Percentiles rank a stretch among this genome's conserved stretches.
Evolutionary conservation across 768 basidiomycete species (phyloP).

Genomic region (Rubroboletus satanas): DNA sequence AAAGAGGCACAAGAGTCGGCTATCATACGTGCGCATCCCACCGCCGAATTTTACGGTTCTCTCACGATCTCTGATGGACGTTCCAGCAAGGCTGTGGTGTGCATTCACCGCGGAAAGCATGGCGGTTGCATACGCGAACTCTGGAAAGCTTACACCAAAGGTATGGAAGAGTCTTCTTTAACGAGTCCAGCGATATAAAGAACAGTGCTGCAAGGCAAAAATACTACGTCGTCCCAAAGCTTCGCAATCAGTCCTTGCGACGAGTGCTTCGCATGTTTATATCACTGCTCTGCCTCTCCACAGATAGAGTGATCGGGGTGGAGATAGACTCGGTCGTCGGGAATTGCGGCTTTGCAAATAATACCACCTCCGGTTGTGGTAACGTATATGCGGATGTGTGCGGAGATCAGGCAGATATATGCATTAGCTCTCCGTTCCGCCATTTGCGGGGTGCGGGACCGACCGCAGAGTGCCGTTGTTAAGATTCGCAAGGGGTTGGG

Average conservation of each 20-base stretch:
- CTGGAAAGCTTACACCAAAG: constrained; percentile 50
- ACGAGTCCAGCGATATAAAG: neutral
- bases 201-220: constrained; percentile 28
- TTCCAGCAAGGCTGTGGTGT: constrained; percentile 70
- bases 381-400: neutral
- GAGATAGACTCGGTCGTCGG: neutral
- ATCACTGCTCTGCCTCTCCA: constrained; percentile 52
- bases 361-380: neutral
- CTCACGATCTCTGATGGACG: neutral
- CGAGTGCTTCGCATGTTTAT: constrained; percentile 42
- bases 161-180: constrained; percentile 33
- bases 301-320: constrained; percentile 3
- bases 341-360: neutral
- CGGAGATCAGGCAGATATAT: neutral
- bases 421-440: constrained; percentile 16
- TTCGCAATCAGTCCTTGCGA: neutral
- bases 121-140: constrained; percentile 70
- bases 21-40: constrained; percentile 25
- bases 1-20: constrained; percentile 36
- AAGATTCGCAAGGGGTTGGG: constrained; percentile 33
- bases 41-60: neutral
- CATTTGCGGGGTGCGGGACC: constrained; percentile 14
- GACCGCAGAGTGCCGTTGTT: constrained; percentile 28
- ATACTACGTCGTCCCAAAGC: constrained; percentile 31
- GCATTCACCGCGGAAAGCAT: constrained; percentile 81